Evolutionary conservation across 805 yeast species (phyloP), one percentile per base, ranked within the genome.

Genomic region (Zygoascus tannicola): DNA sequence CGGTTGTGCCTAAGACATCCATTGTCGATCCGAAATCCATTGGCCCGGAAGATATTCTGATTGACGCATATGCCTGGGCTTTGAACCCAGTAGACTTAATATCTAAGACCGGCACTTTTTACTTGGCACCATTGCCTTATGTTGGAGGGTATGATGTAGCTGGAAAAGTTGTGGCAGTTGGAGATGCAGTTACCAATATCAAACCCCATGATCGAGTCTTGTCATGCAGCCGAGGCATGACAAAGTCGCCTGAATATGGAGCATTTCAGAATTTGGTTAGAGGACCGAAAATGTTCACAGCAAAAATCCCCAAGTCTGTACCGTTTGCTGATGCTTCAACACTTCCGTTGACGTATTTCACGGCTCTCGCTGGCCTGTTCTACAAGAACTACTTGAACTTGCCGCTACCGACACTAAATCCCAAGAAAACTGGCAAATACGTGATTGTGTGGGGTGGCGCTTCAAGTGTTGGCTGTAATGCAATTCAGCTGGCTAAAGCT

Each of bases 361-460:
- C 15, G 10, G 16, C 36, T 12, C 12, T 33, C 16, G 36, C 12
- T 10, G 12, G 10, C 16, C 12, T 10, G 10, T 12, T 16, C 15
- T 12, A 8, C 16, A 12, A 16, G 36, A 15, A 8, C 8, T 8
- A 16, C 12, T 33, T 12, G 36, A 33, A 8, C 10, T 12, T 15
- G 10, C 12, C 15, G 18, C 16, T 12, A 10, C 10, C 15, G 10
- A 12, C 36, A 10, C 12, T 8, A 33, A 15, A 16, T 12, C 8
- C 36, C 12, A 28, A 28, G 14, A 10, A 28, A 10, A 28, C 32
- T 28, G 32, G 12, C 32, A 28, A 28, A 14, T 14, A 19, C 10
- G 42, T 40, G n/a, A 19, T 40, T 8, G 46, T 40, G 8, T 40
- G 44, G 44, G 44, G 44, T n/a, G 44, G 47, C 40, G 14, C 44